phyloP scores from a whole-genome alignment of 495 filamentous ascomycete species.

The Podospora pseudocomata region DNA sequence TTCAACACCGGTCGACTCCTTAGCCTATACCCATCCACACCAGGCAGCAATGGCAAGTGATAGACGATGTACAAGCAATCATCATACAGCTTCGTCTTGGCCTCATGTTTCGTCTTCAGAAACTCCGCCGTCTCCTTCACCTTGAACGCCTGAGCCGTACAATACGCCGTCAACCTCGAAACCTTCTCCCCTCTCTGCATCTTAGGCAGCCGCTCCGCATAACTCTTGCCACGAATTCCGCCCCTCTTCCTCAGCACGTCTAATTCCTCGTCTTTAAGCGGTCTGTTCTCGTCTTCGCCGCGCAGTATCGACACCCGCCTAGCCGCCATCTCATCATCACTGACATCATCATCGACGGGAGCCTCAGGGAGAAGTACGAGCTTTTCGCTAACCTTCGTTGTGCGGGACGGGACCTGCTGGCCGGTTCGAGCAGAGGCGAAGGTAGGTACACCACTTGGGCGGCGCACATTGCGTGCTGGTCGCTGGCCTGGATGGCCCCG shows the following conservation, averaged over 20 bases:
- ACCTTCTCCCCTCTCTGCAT: conserved; percentile 80
- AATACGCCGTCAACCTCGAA: conserved; percentile 89
- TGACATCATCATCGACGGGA: conserved; percentile 46
- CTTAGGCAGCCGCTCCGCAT: conserved; percentile 93
- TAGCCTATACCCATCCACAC: conserved; percentile 78
- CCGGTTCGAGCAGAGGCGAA: conserved; percentile 48
- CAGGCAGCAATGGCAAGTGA: conserved; percentile 82
- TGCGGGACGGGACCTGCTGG: conserved; percentile 76
- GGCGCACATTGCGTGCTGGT: conserved; percentile 48
- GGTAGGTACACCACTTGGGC: conserved; percentile 39
- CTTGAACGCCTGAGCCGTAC: conserved; percentile 89
- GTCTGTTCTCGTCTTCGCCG: conserved; percentile 58
- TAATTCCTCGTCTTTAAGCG: conserved; percentile 74
- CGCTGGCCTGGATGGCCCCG: conserved; percentile 62
- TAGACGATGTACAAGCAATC: conserved; percentile 97
- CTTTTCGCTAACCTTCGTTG: conserved; percentile 91
- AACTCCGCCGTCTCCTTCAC: conserved; percentile 83
- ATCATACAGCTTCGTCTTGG: conserved; percentile 96
- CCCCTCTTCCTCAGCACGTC: conserved; percentile 61
- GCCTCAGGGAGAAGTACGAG: conserved; percentile 92
- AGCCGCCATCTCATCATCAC: conserved; percentile 43
- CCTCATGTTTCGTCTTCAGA: conserved; percentile 83
- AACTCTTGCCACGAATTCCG: conserved; percentile 75
- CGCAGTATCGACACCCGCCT: conserved; percentile 39
- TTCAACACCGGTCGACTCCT: conserved; percentile 88